Conservation (phyloP, 345 rosid species). For the Geranium brycei region DNA sequence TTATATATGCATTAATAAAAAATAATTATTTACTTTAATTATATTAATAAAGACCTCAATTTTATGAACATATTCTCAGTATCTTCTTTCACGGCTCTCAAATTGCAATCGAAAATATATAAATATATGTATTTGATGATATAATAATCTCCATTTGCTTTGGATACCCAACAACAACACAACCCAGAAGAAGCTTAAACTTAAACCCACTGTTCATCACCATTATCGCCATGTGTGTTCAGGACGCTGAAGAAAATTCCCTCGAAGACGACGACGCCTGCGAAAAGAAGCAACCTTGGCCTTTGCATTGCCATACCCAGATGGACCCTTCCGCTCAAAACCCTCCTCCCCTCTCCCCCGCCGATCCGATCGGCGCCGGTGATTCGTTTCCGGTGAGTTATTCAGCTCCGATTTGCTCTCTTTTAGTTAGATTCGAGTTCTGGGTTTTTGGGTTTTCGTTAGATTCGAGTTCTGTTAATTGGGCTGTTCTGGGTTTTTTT, state of each 20-base stretch:
- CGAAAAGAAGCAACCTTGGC: conserved; percentile 18
- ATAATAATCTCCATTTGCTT: conserved; percentile 3
- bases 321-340: conserved; percentile 28
- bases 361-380: conserved; percentile 13
- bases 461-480: background rate
- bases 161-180: conserved; percentile 12
- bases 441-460: background rate
- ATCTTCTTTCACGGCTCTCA: background rate
- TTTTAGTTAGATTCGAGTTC: background rate
- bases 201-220: background rate
- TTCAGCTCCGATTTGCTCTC: background rate
- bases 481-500: background rate
- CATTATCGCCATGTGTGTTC: conserved; percentile 30
- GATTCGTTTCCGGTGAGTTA: conserved; percentile 32
- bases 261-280: conserved; percentile 7
- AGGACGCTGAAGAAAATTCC: conserved; percentile 28
- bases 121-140: too few relatives aligned
- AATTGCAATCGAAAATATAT: too few relatives aligned
- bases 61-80: background rate
- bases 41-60: background rate
- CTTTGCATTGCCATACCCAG: conserved; percentile 34
- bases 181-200: background rate
- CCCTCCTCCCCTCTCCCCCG: conserved; percentile 20
- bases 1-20: too few relatives aligned
- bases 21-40: too few relatives aligned